Evolutionary conservation across 2,329 filamentous ascomycete species (phyloP).

Genomic region (Huntiella abstrusa): DNA sequence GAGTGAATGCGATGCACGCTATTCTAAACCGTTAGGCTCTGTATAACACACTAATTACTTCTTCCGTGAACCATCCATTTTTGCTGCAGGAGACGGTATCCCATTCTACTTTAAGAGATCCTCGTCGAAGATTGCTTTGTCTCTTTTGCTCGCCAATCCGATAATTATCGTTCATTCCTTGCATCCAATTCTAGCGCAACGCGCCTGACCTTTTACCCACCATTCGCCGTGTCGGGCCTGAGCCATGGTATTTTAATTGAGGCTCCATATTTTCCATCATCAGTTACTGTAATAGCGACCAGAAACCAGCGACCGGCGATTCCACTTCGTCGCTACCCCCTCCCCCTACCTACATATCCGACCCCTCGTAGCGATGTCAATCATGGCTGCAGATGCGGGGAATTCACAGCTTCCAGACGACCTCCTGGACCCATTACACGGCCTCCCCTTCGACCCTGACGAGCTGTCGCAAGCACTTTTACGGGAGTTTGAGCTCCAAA

Average conservation of each 20-base stretch:
- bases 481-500: slow-evolving; percentile 10
- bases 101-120: background rate
- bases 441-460: slow-evolving; percentile 9
- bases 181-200: background rate
- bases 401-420: slow-evolving; percentile 5
- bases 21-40: too few relatives aligned
- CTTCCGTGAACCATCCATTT: background rate
- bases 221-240: background rate
- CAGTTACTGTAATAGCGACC: background rate
- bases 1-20: too few relatives aligned
- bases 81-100: slow-evolving; percentile 10
- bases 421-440: slow-evolving; percentile 1
- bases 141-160: background rate
- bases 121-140: slow-evolving; percentile 10
- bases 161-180: background rate
- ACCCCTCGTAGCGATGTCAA: slow-evolving; percentile 4
- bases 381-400: slow-evolving; percentile 7
- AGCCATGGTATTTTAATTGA: slow-evolving; percentile 11
- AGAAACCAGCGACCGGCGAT: background rate
- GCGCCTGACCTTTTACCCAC: slow-evolving; percentile 1
- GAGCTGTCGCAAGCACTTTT: slow-evolving; percentile 11
- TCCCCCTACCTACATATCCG: background rate
- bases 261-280: slow-evolving; percentile 6
- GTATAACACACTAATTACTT: too few relatives aligned
- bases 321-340: background rate